Conservation (phyloP, 2,329 filamentous ascomycete species). For the Rhynchosporium agropyri region DNA sequence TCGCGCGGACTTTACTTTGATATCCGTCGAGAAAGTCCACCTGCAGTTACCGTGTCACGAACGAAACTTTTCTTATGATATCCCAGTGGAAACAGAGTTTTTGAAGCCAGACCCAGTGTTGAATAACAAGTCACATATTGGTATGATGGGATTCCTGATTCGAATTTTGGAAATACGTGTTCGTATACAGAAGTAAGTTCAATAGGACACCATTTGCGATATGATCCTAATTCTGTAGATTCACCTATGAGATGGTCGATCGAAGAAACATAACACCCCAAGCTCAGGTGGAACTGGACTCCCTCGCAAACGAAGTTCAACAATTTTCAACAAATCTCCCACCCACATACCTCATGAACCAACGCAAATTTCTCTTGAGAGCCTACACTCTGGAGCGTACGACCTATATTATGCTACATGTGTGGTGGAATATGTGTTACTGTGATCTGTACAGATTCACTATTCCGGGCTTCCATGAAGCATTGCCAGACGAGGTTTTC, state of each 20-base stretch:
- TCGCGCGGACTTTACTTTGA: constrained; percentile 3
- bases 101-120: neutral
- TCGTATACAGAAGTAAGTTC: constrained; percentile 7
- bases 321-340: constrained; percentile 4
- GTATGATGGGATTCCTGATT: constrained; percentile 7
- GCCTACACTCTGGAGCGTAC: constrained; percentile 8
- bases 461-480: constrained; percentile 1
- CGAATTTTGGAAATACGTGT: constrained; percentile 12
- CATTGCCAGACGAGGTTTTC: neutral
- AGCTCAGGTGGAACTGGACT: constrained; percentile 1
- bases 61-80: constrained; percentile 8
- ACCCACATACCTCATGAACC: neutral
- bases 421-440: constrained; percentile 8
- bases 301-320: neutral
- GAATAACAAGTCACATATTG: constrained; percentile 4
- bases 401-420: constrained; percentile 8
- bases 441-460: constrained; percentile 11
- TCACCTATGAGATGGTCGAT: constrained; percentile 9
- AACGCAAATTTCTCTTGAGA: constrained; percentile 4
- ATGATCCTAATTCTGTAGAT: neutral
- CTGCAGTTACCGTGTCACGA: constrained; percentile 2
- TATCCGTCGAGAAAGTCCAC: constrained; percentile 1
- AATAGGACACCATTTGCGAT: too few species aligned
- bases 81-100: constrained; percentile 2
- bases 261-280: neutral